Evolutionary conservation across 2,329 filamentous ascomycete genomes (phyloP), one percentile per base, ranked within the genome.

Genomic region (Boeremia exigua): DNA sequence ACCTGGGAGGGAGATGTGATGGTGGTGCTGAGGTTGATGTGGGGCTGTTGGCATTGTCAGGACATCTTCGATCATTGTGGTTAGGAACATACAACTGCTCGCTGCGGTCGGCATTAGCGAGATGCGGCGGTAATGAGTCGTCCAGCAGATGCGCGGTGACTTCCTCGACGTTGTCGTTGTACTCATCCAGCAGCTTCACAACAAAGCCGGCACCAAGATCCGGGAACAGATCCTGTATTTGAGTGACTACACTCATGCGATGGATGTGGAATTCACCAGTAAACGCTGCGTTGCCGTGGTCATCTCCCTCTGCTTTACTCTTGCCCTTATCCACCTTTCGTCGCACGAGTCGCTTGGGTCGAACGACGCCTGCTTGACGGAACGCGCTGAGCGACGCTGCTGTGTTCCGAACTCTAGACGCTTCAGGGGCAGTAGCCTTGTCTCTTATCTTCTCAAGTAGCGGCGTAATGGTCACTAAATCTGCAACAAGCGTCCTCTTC

Each of bases 191-290:
- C 9, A 96, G 82, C 65, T 85, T 89, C 15, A 90, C 82, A 14
- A 98, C 80, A 70, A 96, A 98, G 0, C 84, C 90, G 4, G 90
- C 88, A 5, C 93, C 92, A 9, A 98, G 80, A 59, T 96, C 86
- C 0, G 94, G 92, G 69, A 98, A 97, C 0, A 98, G 81, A 70
- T 99, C 94, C 70, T 96, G 92, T n/a, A 99, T 83, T 72, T 96
- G 91, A 0, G 89, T 89, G 47, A 98, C 86, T 44, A 94, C 85
- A 65, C 89, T 93, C 85, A 96, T 89, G 37, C 83, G 87, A 74
- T 96, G 92, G 19, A 94, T 79, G 68, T 95, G 91, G 30, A 93
- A 79, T 38, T 82, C 79, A 8, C 75, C 77, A 45, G 49, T 48
- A 33, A 77, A 68, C 9, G 68, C 63, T 2, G 69, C 67, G 50